Evolutionary conservation across 139 green algal genomes (phyloP).

Genomic region (Bryopsis sp.): DNA sequence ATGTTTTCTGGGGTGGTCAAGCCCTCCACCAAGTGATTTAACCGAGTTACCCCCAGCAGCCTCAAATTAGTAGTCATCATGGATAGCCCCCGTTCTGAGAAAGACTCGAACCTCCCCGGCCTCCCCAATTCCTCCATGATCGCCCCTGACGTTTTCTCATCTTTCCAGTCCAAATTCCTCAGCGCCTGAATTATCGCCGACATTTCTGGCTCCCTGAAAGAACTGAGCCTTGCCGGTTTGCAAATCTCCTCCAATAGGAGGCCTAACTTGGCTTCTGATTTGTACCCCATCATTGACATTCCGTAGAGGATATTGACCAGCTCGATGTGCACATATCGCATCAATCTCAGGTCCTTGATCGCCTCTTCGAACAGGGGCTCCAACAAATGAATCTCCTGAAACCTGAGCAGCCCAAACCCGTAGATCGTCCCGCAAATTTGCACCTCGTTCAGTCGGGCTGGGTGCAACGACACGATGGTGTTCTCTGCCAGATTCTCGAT

Average conservation of each 20-base stretch:
- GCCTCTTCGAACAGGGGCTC: neutral
- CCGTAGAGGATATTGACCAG: neutral
- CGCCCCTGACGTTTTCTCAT: neutral
- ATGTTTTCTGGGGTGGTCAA: neutral
- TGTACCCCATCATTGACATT: neutral
- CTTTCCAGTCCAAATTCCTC: neutral
- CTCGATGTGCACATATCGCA: neutral
- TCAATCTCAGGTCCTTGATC: neutral
- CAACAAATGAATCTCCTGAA: neutral
- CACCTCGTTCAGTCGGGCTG: neutral
- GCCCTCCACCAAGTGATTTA: neutral
- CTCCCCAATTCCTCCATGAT: neutral
- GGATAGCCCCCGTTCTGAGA: slow-evolving; percentile 2
- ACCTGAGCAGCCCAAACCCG: neutral
- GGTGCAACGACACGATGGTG: neutral
- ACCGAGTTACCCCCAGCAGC: neutral
- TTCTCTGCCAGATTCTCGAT: neutral
- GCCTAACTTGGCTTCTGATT: neutral
- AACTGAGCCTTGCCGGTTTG: neutral
- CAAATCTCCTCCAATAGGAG: neutral
- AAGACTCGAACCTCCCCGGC: neutral
- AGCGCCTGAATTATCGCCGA: neutral
- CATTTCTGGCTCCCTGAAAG: neutral
- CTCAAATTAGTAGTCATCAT: slow-evolving; percentile 8
- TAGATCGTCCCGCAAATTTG: neutral